Base-by-base conservation (phyloP, 768 basidiomycete genomes). In the Russula ochroleuca region DNA sequence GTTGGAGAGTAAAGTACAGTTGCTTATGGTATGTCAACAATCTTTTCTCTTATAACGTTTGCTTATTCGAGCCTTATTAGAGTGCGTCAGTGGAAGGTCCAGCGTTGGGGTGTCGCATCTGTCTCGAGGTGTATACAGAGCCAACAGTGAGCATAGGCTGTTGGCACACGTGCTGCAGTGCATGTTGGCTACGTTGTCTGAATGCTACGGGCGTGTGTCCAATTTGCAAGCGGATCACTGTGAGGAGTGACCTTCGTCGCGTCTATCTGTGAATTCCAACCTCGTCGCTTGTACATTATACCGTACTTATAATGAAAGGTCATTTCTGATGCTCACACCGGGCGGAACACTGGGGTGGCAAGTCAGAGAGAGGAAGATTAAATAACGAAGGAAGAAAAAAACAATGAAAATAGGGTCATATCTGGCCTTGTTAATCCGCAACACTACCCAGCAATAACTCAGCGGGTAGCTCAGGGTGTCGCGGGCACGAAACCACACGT, bases 371-470 rank as follows among this genome's bases (percentile, higher is more conserved):
- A n/a, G n/a, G n/a, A 40, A 35, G 15, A 35, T 13, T 41, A 33
- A 13, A 41, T 9, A 33, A 50, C 2, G 59, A 25, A 43, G 23
- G 17, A 43, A 28, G 7, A 13, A 40, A 25, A 13, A 40, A 19
- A 17, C 10, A 9, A 48, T 19, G 31, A 23, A 3, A 25, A 10
- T 38, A 28, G 23, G 14, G 76, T 92, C 90, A 92, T 86, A 90
- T 92, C 90, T 92, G 90, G 90, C 90, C 90, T 92, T 81, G 82
- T 81, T 71, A 75, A 72, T 91, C 89, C 74, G 78, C 89, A 88
- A 68, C 25, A 76, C 68, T 67, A 73, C 69, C 66, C 68, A 54
- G 59, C 69, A 71, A 79, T 84, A 86, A 86, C 85, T 83, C 76
- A 78, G 57, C 48, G 66, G 68, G 63, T 67, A 63, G 19, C 67